A percentile compares a stretch with the other conserved stretches of the same genome.
phyloP scores from a whole-genome alignment of 2,329 filamentous ascomycete genomes.

The Phialophora tarda region DNA sequence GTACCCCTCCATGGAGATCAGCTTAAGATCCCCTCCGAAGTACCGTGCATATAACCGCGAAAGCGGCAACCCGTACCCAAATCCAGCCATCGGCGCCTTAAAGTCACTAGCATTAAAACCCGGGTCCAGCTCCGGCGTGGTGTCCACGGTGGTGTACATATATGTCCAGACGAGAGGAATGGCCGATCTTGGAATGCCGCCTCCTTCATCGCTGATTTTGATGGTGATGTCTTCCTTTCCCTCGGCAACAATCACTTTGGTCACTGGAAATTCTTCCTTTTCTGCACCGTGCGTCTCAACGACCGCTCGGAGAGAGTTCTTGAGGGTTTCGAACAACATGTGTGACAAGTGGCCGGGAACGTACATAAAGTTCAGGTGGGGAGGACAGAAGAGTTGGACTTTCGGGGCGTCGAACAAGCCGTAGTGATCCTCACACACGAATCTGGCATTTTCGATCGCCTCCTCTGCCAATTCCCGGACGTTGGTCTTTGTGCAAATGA shows the following conservation, averaged over 20 bases:
- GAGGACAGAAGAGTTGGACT: constrained; percentile 93
- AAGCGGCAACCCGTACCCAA: constrained; percentile 96
- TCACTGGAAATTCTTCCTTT: constrained; percentile 93
- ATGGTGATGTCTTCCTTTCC: constrained; percentile 99
- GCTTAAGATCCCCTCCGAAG: constrained; percentile 94
- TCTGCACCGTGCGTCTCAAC: constrained; percentile 95
- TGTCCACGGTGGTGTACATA: constrained; percentile 99
- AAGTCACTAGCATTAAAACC: constrained; percentile 99
- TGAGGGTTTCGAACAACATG: constrained; percentile 99
- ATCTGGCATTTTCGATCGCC: constrained; percentile 98
- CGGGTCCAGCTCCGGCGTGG: constrained; percentile 90
- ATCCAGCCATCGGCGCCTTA: constrained; percentile 98
- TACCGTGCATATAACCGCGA: constrained; percentile 93
- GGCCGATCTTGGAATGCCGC: constrained; percentile 87
- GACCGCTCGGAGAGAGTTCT: constrained; percentile 95
- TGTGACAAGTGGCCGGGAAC: constrained; percentile 98
- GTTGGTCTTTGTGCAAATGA: constrained; percentile 98
- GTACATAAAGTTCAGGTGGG: constrained; percentile 98
- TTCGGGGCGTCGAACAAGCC: constrained; percentile 96
- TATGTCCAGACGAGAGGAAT: constrained; percentile 99
- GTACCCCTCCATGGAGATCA: constrained; percentile 99
- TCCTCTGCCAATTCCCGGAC: constrained; percentile 93
- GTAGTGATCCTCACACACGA: constrained; percentile 98
- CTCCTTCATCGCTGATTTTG: constrained; percentile 96
- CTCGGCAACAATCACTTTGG: constrained; percentile 96